Base-by-base conservation (phyloP, 768 basidiomycete genomes). In the Trametes cingulata region DNA sequence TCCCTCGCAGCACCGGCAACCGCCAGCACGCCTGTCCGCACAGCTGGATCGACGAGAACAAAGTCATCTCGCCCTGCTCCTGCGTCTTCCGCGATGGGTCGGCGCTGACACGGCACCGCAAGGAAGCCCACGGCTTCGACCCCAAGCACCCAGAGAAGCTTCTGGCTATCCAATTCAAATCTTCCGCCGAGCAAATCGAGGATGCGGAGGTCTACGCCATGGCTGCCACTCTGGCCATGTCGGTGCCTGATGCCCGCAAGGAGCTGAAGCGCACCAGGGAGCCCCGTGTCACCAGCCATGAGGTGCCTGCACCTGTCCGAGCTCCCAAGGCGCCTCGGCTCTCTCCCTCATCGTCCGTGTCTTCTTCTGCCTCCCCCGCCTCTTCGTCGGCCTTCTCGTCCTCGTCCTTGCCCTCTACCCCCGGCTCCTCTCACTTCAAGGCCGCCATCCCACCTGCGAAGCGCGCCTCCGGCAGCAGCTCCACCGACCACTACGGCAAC, bases 21-120 rank as follows among this genome's bases (percentile, higher is more conserved):
- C 41, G 53, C 4, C 29, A 29, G 19, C 13, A 22, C 19, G 2
- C 3, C 29, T 54, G 53, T 42, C n/a, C 42, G 6, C 25, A 45
- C 10, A 14, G 13, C 8, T 54, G 53, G 53, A 15, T 45, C 29
- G 53, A 54, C 53, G 53, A 54, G 53, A 5, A n/a, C 33, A 42
- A 27, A 12, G 15, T 14, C 4, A 15, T 35, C 19, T 9, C 10
- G 1, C 27, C 41, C 13, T 54, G 53, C 42, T 27, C 36, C 12
- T 33, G 41, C 15, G 5, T 14, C 15, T 58, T 51, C 49, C 25
- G 20, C 19, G 57, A 58, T 41, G 33, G 19, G 6, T 48, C 46
- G 1, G 6, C 19, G 15, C 41, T 59, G 8, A 15, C 19, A 1
- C 49, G 58, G 19, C 58, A 59, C 41, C 58, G 51, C 43, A 45